phyloP scores from a whole-genome alignment of 1,139 yeast genomes.

The Kodamaea fungicola region DNA sequence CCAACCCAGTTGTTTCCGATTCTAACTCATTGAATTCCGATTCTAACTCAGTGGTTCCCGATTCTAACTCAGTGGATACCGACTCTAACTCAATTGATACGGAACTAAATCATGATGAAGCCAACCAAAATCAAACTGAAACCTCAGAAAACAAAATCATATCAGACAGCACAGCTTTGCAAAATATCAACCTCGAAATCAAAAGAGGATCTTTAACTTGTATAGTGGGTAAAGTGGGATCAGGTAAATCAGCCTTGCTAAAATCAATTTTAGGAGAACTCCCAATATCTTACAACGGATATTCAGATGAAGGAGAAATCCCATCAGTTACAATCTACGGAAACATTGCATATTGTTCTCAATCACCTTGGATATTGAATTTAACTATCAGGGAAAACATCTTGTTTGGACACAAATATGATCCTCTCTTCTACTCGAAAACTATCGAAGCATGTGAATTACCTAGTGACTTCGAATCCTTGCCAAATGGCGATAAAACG shows the following conservation, averaged over 20 bases:
- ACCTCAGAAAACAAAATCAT: too few species aligned
- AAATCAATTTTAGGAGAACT: slow-evolving; percentile 60
- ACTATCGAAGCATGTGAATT: slow-evolving; percentile 38
- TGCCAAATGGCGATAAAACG: slow-evolving; percentile 41
- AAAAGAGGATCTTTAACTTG: slow-evolving; percentile 62
- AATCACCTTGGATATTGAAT: slow-evolving; percentile 40
- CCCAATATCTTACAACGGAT: slow-evolving; percentile 13
- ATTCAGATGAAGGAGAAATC: slow-evolving; percentile 7
- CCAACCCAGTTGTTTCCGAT: too few species aligned
- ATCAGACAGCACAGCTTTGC: slow-evolving; percentile 38
- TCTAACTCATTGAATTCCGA: too few species aligned
- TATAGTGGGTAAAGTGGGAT: slow-evolving; percentile 74
- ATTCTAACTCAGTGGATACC: too few species aligned
- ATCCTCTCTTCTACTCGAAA: slow-evolving; percentile 23
- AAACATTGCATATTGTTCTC: slow-evolving; percentile 22
- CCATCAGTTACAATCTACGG: slow-evolving; percentile 14
- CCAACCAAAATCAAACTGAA: too few species aligned
- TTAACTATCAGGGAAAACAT: slow-evolving; percentile 39
- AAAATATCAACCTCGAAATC: slow-evolving; percentile 50
- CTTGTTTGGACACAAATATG: slow-evolving; percentile 34
- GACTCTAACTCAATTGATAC: not conserved
- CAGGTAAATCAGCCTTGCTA: slow-evolving; percentile 72
- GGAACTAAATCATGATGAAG: not conserved
- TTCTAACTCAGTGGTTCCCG: too few species aligned
- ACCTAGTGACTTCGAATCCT: slow-evolving; percentile 28